Base-by-base conservation (phyloP, 371 early-diverging fungal genomes). In the Lichtheimia ramosa region DNA sequence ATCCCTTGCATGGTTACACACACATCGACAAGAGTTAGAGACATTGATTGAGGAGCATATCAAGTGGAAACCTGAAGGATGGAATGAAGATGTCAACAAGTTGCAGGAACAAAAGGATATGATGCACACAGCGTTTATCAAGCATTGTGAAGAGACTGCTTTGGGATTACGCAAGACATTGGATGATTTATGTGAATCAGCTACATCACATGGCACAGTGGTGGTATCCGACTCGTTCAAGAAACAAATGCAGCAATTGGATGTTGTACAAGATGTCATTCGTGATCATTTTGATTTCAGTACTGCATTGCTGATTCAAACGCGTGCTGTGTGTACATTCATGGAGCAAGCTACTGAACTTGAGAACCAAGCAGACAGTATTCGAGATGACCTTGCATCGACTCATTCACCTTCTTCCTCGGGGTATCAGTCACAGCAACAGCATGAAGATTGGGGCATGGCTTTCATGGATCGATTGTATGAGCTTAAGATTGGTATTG, bases 371-470 rank as follows among this genome's bases (percentile, higher is more conserved):
- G 81, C 81, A 1, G 79, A 75, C 20, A 40, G 68, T 25, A 71
- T 79, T 16, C 70, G 79, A 2, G 76, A 79, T 51, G 76, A 75
- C 43, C 68, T 79, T 34, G 71, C 71, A n/a, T 54, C 66, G 1
- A 51, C 60, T 42, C 60, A 34, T 34, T 34, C 34, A 34, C 34
- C 34, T 8, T 34, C 34, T 34, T 34, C 34, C 72, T 23, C 51
- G 48, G 1, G 55, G 59, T 5, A 23, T 50, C 3, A 48, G 24
- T 13, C 56, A 56, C 21, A 16, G 21, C 20, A 48, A 5, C 59
- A 56, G 1, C 21, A 59, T 15, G 15, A 28, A 25, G 27, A 50
- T 54, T 48, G 55, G 56, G 0, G 48, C 40, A 49, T 41, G 57
- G 50, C 39, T 1, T 72, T 66, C 40, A 40, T 42, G 1, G 71